phyloP scores from a whole-genome alignment of 2,329 filamentous ascomycete species.

The Simplicillium aogashimaense region DNA sequence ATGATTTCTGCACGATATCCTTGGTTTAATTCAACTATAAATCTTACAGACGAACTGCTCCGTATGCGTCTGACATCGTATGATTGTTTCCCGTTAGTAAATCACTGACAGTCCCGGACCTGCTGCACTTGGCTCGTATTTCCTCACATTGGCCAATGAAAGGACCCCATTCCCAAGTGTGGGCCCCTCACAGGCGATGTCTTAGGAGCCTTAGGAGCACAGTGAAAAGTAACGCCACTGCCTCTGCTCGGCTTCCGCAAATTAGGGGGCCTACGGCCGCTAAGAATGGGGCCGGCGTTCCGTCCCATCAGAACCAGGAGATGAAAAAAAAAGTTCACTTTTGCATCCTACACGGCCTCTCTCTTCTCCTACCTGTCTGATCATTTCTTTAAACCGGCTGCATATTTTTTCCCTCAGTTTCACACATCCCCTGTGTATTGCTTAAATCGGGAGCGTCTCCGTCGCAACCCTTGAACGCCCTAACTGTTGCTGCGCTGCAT shows the following conservation, averaged over 20 bases:
- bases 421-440: neutral
- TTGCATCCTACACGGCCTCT: neutral
- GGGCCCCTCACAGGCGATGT: too few species aligned
- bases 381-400: neutral
- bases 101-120: too few species aligned
- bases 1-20: too few species aligned
- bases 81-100: too few species aligned
- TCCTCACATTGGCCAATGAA: too few species aligned
- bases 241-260: neutral
- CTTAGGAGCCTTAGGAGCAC: too few species aligned
- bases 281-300: neutral
- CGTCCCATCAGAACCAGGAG: neutral
- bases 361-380: neutral
- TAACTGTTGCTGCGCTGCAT: neutral
- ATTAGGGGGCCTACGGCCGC: neutral
- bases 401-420: neutral
- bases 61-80: too few species aligned
- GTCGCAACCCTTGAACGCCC: neutral
- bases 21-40: too few species aligned
- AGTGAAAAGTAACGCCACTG: neutral
- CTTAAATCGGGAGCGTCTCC: too few species aligned
- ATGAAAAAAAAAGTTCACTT: neutral
- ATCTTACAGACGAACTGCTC: too few species aligned
- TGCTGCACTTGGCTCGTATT: too few species aligned
- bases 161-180: too few species aligned